Evolutionary conservation across 108 stramenopile genomes (phyloP).

Genomic region (Bacterosira constricta): DNA sequence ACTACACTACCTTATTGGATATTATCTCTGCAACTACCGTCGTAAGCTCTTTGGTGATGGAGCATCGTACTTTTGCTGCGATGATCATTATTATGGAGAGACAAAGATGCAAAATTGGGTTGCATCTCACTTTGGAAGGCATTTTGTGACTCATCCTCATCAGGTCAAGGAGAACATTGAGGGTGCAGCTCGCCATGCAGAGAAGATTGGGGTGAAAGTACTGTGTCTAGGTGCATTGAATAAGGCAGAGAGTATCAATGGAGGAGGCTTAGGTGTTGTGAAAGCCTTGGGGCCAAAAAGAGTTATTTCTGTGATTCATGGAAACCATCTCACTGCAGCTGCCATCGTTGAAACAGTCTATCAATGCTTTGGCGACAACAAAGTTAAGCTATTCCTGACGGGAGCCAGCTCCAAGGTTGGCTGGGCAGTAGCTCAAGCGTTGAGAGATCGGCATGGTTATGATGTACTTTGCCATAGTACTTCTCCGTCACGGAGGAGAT

Average conservation of each 20-base stretch:
- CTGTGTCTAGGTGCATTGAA: conserved; percentile 64
- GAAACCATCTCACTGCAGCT: conserved; percentile 63
- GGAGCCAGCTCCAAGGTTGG: conserved; percentile 68
- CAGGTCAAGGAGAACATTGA: conserved; percentile 52
- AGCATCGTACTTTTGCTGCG: conserved; percentile 56
- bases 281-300: conserved; percentile 47
- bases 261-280: conserved; percentile 54
- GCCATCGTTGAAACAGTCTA: conserved; percentile 53
- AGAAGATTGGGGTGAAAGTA: conserved; percentile 52
- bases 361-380: conserved; percentile 36
- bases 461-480: conserved; percentile 58
- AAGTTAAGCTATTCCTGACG: conserved; percentile 49
- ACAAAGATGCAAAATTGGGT: conserved; percentile 53
- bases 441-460: conserved; percentile 47
- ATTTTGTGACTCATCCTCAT: conserved; percentile 46
- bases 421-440: conserved; percentile 58
- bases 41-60: conserved; percentile 46
- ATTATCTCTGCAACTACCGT: conserved; percentile 53
- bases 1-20: conserved; percentile 51
- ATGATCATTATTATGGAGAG: conserved; percentile 40
- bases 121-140: conserved; percentile 56
- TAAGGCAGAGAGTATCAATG: conserved; percentile 68
- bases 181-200: conserved; percentile 60
- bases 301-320: conserved; percentile 56
- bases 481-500: conserved; percentile 34